Conservation (phyloP, 2,329 filamentous ascomycete species). For the Fusarium staphyleae region DNA sequence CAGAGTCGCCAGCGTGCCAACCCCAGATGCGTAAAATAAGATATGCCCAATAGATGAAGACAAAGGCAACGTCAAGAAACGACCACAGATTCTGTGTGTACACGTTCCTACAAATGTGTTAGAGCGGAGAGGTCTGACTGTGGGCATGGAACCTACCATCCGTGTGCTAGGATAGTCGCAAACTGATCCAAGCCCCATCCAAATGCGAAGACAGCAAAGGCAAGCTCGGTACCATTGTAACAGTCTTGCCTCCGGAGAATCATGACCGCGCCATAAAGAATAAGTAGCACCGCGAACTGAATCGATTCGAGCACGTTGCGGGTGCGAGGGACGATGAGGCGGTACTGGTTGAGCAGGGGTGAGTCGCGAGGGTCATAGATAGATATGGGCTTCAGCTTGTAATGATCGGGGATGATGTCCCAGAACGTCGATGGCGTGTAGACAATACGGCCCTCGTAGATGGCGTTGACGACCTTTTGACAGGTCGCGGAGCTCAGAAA, state of each 20-base stretch:
- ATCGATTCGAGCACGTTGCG: constrained; percentile 76
- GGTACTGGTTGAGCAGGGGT: constrained; percentile 83
- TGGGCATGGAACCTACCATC: constrained; percentile 53
- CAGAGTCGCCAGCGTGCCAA: constrained; percentile 57
- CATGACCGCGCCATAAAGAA: constrained; percentile 77
- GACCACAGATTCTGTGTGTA: constrained; percentile 91
- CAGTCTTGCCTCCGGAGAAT: constrained; percentile 64
- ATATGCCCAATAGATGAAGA: constrained; percentile 74
- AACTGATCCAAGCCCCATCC: constrained; percentile 84
- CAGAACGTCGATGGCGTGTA: constrained; percentile 84
- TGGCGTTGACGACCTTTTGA: constrained; percentile 81
- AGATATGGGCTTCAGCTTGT: constrained; percentile 83
- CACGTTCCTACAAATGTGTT: constrained; percentile 64
- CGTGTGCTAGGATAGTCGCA: constrained; percentile 78
- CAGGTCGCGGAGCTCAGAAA: constrained; percentile 80
- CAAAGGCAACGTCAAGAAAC: constrained; percentile 82
- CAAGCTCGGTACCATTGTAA: constrained; percentile 65
- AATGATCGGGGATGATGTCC: constrained; percentile 84
- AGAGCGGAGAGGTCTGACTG: background rate
- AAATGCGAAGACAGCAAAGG: constrained; percentile 76
- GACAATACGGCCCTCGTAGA: constrained; percentile 80
- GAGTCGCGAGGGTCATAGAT: constrained; percentile 80
- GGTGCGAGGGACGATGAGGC: constrained; percentile 81
- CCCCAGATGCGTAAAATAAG: constrained; percentile 72
- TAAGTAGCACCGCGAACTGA: constrained; percentile 75